Base-by-base conservation (phyloP, 1,284 basidiomycete genomes). In the Sporisorium exsertum region DNA sequence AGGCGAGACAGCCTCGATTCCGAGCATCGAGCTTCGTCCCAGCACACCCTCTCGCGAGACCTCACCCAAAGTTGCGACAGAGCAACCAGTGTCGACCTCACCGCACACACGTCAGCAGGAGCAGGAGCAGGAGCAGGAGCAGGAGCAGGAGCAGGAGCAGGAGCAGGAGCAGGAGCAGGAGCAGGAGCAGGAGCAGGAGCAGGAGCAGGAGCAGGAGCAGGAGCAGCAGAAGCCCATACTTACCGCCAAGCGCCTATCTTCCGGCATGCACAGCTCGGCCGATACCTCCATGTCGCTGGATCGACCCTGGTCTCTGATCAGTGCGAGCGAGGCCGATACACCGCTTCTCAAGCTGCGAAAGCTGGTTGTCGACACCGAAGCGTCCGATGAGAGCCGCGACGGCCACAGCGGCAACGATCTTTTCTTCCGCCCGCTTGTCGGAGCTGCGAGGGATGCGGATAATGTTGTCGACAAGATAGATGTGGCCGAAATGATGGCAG, bases 301-400 rank as follows among this genome's bases (percentile, higher is more conserved):
- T 4, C 52, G 76, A 27, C 76, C 76, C 5, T 78, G 69, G 64
- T 78, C 76, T 20, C 56, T 75, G 16, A 78, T 78, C 64, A 73
- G 70, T 37, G 51, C 73, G 2, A 50, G 72, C 35, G 76, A 74
- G 15, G 53, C 64, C 6, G 76, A 78, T 18, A 78, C 76, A 12
- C 72, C 76, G 27, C 55, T 78, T 16, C 67, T 78, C 45, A 60
- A 69, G 65, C 58, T 78, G 29, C 61, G 64, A 12, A 75, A 72
- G 47, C 60, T 78, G 15, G 56, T 78, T 18, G 76, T 78, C 42
- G 58, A 65, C 46, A 78, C 76, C 45, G 40, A 65, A 16, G 57
- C 42, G 20, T 64, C 68, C 35, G 71, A 73, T 43, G 61, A 64
- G 13, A 64, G 67, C 53, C 42, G 61, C 26, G 58, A 66, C 15